Base-by-base conservation (phyloP, 345 rosid genomes). In the Salix suchowensis region DNA sequence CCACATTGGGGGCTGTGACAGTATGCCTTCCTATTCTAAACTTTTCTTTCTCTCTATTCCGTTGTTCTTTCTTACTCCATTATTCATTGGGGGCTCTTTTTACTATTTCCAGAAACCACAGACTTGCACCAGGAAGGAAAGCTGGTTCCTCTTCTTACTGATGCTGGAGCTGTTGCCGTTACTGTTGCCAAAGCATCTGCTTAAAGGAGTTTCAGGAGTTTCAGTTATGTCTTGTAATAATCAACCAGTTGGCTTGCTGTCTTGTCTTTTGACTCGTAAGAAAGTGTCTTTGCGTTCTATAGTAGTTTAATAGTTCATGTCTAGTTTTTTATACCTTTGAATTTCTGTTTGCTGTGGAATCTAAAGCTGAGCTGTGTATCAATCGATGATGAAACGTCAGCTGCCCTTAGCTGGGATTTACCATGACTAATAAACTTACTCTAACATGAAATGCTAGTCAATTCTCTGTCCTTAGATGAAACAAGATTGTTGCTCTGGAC, bases 1-100 rank as follows among this genome's bases (percentile, higher is more conserved):
- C 13, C 96, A 92, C 86, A 88, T 94, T 3, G 97, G 98, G 58
- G 97, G 97, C 81, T 94, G 94, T 34, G 93, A 91, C 76, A 0
- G 98, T 94, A 86, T 24, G 83, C 16, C 76, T 67, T 76, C 23
- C 2, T 2, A 39, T 67, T 32, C 37, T 4, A 34, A 34, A 21
- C 44, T 64, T 42, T 73, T 19, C 26, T 23, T 12, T 58, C 13
- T 60, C 10, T 60, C 5, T 18, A 6, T 65, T n/a, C 42, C 16
- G 44, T 65, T 69, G 32, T 8, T n/a, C 44, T 42, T 30, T 15
- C 64, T 9, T 42, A 2, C 48, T 23, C 48, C 58, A 23, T 36
- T 26, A 15, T 23, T 26, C 15, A 24, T 24, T 10, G 15, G 42
- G 54, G 40, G 48, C 32, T 65, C 15, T 40, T 48, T 80, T 3